These are phyloP conservation scores for Sporothrix humicola DNA, from an alignment of 2,329 filamentous ascomycete species.

Conservation along the genomic window DNA sequence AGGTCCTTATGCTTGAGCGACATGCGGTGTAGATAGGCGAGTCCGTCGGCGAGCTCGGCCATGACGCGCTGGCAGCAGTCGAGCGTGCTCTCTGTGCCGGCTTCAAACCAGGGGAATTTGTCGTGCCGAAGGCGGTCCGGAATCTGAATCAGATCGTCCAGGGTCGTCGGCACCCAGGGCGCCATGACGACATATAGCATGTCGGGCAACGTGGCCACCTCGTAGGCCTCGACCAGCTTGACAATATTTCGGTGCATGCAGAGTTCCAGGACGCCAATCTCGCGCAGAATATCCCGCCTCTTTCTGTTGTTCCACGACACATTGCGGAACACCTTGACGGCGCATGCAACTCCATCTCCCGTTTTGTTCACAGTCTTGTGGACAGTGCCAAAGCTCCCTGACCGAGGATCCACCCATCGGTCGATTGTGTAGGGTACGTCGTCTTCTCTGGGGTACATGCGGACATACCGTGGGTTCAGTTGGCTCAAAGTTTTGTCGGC, in stretches of 20 bases:
- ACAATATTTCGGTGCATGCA: slow-evolving; percentile 7
- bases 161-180: not conserved
- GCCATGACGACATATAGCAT: not conserved
- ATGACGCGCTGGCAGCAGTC: not conserved
- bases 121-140: not conserved
- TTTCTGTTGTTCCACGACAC: slow-evolving; percentile 1
- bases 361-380: not conserved
- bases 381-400: not conserved
- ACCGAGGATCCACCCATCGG: not conserved
- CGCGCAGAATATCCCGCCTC: not conserved
- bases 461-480: slow-evolving; percentile 1
- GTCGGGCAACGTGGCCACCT: not conserved
- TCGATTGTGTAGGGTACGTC: not conserved
- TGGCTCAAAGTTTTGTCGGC: not conserved
- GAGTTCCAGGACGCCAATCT: not conserved
- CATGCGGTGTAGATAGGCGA: not conserved
- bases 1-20: not conserved
- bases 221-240: not conserved
- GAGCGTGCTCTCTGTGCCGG: not conserved
- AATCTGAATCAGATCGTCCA: not conserved
- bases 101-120: not conserved
- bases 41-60: not conserved
- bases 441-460: not conserved
- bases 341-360: not conserved
- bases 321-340: not conserved